Conservation (phyloP, 345 rosid species). For the Ceriops tagal region DNA sequence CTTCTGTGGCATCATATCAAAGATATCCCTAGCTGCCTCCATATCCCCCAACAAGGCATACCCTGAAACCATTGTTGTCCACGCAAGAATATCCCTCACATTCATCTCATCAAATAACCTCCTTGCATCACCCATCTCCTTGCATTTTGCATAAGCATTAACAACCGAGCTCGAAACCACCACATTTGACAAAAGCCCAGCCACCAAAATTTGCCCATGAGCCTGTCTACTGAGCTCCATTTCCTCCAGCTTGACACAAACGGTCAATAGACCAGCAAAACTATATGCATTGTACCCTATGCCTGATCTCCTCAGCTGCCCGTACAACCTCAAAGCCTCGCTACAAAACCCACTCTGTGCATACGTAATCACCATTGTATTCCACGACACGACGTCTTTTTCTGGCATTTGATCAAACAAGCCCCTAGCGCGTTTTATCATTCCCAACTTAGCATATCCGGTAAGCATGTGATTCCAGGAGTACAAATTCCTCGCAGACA, state of each 20-base stretch:
- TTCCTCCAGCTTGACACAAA: slow-evolving; percentile 52
- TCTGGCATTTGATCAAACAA: slow-evolving; percentile 74
- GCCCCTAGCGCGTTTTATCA: slow-evolving; percentile 46
- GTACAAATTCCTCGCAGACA: slow-evolving; percentile 55
- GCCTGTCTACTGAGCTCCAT: slow-evolving; percentile 49
- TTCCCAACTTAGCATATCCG: slow-evolving; percentile 65
- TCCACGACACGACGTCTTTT: slow-evolving; percentile 73
- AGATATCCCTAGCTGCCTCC: slow-evolving; percentile 51
- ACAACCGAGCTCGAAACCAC: slow-evolving; percentile 53
- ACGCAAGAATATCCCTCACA: slow-evolving; percentile 52
- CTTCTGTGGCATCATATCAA: slow-evolving; percentile 59
- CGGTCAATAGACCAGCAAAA: slow-evolving; percentile 59
- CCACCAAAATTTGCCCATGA: slow-evolving; percentile 71
- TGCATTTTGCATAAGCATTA: slow-evolving; percentile 66
- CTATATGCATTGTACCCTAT: slow-evolving; percentile 58
- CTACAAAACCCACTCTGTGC: slow-evolving; percentile 39
- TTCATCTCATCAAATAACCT: slow-evolving; percentile 62
- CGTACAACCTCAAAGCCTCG: slow-evolving; percentile 49
- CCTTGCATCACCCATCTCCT: slow-evolving; percentile 51
- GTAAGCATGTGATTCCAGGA: slow-evolving; percentile 69
- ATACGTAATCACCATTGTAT: slow-evolving; percentile 68
- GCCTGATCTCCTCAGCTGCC: slow-evolving; percentile 47
- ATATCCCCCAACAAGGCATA: slow-evolving; percentile 59
- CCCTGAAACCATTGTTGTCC: slow-evolving; percentile 81
- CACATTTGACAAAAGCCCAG: slow-evolving; percentile 53